Base-by-base conservation (phyloP, 2,329 filamentous ascomycete genomes). In the Phaeosphaeria sp. region DNA sequence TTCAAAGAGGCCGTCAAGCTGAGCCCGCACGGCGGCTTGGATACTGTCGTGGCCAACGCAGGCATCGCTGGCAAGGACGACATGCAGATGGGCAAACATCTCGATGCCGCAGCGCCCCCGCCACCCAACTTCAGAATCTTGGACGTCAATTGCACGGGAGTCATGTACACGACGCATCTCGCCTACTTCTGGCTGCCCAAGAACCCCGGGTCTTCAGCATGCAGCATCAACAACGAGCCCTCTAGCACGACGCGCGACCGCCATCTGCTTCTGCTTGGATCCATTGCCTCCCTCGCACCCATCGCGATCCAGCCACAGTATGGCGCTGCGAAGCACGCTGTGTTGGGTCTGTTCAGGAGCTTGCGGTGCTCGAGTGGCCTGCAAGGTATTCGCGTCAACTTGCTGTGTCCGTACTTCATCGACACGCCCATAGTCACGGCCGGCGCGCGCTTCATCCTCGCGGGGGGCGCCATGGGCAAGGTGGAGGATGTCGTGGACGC, bases 361-460 rank as follows among this genome's bases (percentile, higher is more conserved):
- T 76, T 91, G 46, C 81, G 88, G 17, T 72, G 78, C 3, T 83
- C 77, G 6, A 78, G 82, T 2, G 80, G 81, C 53, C 63, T 74
- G 7, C 75, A 81, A 43, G 84, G 85, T 22, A 77, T 91, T 43
- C 82, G 89, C 45, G 78, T 89, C 57, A 91, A 91, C 69, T 80
- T 90, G 67, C 72, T 91, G n/a, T 84, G 83, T 56, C 89, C 89
- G 0, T 91, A 90, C 74, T 91, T 89, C 72, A 82, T 84, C 66
- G 84, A 87, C 64, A 88, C 86, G 15, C 84, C 86, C n/a, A 82
- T 91, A 45, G 71, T 88, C 3, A 75, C 81, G 0, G 57, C 75
- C 1, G 55, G 63, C 1, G 86, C 80, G 18, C 79, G 84, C 25
- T 59, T 83, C 2, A 57, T 89, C 17, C 79, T 90, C 2, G 84